phyloP scores from a whole-genome alignment of 2,329 filamentous ascomycete species.

The Scedosporium boydii region DNA sequence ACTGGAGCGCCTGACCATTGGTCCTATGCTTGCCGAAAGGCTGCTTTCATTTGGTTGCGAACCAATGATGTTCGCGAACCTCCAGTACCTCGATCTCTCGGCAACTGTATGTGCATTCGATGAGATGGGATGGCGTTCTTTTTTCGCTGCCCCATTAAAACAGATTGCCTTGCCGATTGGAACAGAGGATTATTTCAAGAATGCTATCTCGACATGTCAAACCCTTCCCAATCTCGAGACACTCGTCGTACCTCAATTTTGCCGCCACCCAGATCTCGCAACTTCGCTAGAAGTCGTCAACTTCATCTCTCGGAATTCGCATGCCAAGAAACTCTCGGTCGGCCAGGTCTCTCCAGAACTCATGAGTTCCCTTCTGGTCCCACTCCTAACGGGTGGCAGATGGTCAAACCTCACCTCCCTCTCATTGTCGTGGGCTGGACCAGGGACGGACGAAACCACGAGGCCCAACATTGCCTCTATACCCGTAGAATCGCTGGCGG shows the following conservation, averaged over 20 bases:
- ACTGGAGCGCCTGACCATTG: neutral
- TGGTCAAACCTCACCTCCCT: neutral
- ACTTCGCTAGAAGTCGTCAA: neutral
- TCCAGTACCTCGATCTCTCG: neutral
- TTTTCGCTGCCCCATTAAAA: neutral
- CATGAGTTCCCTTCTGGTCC: neutral
- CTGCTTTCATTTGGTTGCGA: neutral
- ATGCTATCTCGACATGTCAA: neutral
- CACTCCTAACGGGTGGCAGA: neutral
- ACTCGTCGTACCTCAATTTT: neutral
- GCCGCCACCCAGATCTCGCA: neutral
- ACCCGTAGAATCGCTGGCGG: neutral
- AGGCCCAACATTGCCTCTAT: neutral
- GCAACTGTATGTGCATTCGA: neutral
- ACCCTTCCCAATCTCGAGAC: neutral
- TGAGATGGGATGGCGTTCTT: neutral
- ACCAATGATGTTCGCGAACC: neutral
- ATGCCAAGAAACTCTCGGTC: neutral
- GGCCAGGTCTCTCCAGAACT: neutral
- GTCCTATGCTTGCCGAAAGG: neutral
- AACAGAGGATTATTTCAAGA: neutral
- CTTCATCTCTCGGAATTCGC: neutral
- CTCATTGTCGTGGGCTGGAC: neutral
- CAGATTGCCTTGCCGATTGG: neutral
- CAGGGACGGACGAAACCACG: neutral